These are phyloP conservation scores for Phialocephala sp. DNA, from an alignment of 2,329 filamentous ascomycete genomes.

Conservation along the genomic window DNA sequence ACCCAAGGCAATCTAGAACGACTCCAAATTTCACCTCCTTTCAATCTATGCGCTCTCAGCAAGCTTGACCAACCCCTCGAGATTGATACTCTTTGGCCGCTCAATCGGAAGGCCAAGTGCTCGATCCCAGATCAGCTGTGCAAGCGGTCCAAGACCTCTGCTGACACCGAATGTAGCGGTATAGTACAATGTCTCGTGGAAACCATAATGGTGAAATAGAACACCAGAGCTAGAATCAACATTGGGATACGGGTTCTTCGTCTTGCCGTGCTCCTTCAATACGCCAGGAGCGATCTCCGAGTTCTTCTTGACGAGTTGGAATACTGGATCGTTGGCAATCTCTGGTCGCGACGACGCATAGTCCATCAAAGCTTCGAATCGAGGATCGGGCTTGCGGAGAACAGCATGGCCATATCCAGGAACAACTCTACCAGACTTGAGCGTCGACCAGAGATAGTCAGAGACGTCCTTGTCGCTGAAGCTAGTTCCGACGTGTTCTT, in stretches of 20 bases:
- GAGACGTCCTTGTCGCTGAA: conserved; percentile 84
- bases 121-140: conserved; percentile 95
- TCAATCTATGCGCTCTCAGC: conserved; percentile 48
- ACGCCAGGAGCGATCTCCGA: conserved; percentile 89
- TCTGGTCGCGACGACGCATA: conserved; percentile 86
- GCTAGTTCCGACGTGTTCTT: conserved; percentile 78
- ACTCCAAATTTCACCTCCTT: not conserved
- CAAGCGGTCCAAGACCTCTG: conserved; percentile 81
- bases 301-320: conserved; percentile 93
- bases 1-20: not conserved
- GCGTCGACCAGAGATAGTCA: conserved; percentile 88
- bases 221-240: conserved; percentile 94
- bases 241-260: conserved; percentile 97
- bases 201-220: conserved; percentile 97
- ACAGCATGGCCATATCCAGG: conserved; percentile 96
- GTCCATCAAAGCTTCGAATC: conserved; percentile 96
- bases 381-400: conserved; percentile 93
- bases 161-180: conserved; percentile 74
- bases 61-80: conserved; percentile 80
- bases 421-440: conserved; percentile 90
- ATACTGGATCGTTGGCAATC: conserved; percentile 86
- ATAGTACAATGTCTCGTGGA: conserved; percentile 97
- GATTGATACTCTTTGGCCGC: conserved; percentile 95
- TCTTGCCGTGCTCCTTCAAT: conserved; percentile 95
- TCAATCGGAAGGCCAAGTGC: conserved; percentile 94